A percentile compares a stretch with the other conserved stretches of the same genome.
Evolutionary conservation across 257 asterid species (phyloP).

Genomic region (Cordia subcordata): DNA sequence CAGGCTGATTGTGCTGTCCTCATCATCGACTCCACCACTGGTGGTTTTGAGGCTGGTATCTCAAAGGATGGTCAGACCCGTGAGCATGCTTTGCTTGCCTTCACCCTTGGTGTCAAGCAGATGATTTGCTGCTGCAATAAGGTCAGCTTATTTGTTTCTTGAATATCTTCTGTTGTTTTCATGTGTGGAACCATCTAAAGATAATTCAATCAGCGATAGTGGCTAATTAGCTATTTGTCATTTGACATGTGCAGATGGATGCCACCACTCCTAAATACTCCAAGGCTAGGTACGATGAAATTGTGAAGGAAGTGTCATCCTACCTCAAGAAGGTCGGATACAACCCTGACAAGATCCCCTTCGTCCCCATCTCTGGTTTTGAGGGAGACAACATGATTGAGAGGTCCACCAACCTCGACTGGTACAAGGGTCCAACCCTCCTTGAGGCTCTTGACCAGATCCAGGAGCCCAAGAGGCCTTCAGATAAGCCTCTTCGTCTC

Average conservation of each 20-base stretch:
- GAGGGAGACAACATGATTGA: conserved; percentile 42
- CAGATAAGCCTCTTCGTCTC: conserved; percentile 52
- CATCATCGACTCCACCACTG: conserved; percentile 22
- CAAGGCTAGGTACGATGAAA: conserved; percentile 55
- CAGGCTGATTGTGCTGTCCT: conserved; percentile 31
- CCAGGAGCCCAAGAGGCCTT: conserved; percentile 37
- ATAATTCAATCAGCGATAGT: too few species aligned
- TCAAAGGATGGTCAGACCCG: conserved; percentile 84
- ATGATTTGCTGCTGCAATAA: conserved; percentile 60
- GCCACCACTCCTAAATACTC: conserved; percentile 67
- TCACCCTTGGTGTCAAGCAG: conserved; percentile 75
- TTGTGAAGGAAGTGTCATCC: conserved; percentile 59
- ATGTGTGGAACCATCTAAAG: not conserved
- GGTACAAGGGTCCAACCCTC: conserved; percentile 69
- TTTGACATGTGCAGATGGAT: conserved; percentile 40
- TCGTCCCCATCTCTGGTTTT: conserved; percentile 60
- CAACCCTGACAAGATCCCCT: conserved; percentile 62
- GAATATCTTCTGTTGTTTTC: too few species aligned
- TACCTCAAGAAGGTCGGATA: conserved; percentile 64
- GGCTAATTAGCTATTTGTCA: not conserved
- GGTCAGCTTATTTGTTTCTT: conserved; percentile 8
- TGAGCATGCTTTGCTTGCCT: conserved; percentile 73
- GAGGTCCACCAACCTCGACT: conserved; percentile 48
- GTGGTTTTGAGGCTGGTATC: conserved; percentile 56
- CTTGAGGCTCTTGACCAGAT: conserved; percentile 50